Conservation (phyloP, 306 rosid species). For the Castanea sativa region DNA sequence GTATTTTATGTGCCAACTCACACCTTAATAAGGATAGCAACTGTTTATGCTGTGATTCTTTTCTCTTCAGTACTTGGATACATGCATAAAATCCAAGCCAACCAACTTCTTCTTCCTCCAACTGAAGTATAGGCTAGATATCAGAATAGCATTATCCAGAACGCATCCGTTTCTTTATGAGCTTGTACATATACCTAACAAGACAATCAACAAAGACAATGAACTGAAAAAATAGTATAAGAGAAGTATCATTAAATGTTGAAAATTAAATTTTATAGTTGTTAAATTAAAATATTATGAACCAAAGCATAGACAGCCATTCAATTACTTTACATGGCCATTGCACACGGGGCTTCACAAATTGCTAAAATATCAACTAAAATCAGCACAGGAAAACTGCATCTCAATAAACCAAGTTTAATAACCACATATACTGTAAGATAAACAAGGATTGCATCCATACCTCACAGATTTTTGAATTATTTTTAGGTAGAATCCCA, state of each 20-base stretch:
- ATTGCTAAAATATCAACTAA: conserved; percentile 10
- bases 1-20: conserved; percentile 40
- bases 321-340: not conserved
- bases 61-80: conserved; percentile 59
- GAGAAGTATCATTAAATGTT: not conserved
- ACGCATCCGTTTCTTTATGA: conserved; percentile 64
- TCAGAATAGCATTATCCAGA: conserved; percentile 28
- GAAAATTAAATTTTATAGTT: not conserved
- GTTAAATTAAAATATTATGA: not conserved
- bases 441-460: conserved; percentile 6
- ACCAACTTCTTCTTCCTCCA: conserved; percentile 63
- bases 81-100: conserved; percentile 87
- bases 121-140: conserved; percentile 42
- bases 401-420: not conserved
- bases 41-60: conserved; percentile 58
- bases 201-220: conserved; percentile 17
- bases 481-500: conserved; percentile 26
- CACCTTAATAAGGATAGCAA: conserved; percentile 50
- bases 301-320: too few species aligned
- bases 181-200: conserved; percentile 57
- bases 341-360: not conserved
- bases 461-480: conserved; percentile 70
- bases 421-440: not conserved
- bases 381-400: conserved; percentile 13
- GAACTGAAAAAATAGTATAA: not conserved